phyloP scores from a whole-genome alignment of 768 basidiomycete genomes.

The Rhizopogon roseolus region DNA sequence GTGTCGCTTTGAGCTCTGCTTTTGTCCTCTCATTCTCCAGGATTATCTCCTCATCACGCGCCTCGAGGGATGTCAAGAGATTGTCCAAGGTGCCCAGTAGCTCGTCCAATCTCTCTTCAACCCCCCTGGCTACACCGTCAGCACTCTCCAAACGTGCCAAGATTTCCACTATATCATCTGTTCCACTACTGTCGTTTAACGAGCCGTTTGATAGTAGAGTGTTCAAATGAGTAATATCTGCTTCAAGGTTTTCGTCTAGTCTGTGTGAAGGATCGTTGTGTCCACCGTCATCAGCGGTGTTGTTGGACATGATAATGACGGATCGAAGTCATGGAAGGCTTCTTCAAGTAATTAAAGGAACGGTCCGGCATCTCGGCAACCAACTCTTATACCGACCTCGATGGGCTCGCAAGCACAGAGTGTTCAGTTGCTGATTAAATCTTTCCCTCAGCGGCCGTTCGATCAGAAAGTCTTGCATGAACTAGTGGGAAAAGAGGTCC shows the following conservation, averaged over 20 bases:
- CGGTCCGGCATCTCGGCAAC: constrained; percentile 21
- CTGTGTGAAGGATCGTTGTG: constrained; percentile 6
- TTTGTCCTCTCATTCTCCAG: neutral
- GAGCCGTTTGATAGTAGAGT: constrained; percentile 23
- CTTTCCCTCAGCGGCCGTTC: constrained; percentile 48
- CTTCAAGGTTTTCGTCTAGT: constrained; percentile 20
- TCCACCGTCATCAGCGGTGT: constrained; percentile 7
- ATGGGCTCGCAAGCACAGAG: constrained; percentile 52
- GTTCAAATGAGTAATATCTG: constrained; percentile 33
- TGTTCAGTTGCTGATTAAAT: constrained; percentile 45
- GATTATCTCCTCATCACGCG: neutral
- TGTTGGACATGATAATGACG: constrained; percentile 19
- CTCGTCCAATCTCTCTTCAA: constrained; percentile 60
- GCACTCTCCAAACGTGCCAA: constrained; percentile 53
- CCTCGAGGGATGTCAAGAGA: constrained; percentile 44
- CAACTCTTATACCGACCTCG: neutral
- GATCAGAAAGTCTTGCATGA: constrained; percentile 42
- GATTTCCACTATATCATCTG: constrained; percentile 41
- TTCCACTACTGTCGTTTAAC: constrained; percentile 30
- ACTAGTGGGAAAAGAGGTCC: constrained; percentile 43
- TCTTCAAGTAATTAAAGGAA: too few relatives aligned
- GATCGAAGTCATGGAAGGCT: neutral
- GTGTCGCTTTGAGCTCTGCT: neutral
- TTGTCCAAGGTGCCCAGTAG: constrained; percentile 55
- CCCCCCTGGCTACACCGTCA: constrained; percentile 51